Percentiles rank a stretch among this genome's conserved stretches.
These are phyloP conservation scores for Globisporangium okanoganense DNA, from an alignment of 352 stramenopile species.

Conservation along the genomic window DNA sequence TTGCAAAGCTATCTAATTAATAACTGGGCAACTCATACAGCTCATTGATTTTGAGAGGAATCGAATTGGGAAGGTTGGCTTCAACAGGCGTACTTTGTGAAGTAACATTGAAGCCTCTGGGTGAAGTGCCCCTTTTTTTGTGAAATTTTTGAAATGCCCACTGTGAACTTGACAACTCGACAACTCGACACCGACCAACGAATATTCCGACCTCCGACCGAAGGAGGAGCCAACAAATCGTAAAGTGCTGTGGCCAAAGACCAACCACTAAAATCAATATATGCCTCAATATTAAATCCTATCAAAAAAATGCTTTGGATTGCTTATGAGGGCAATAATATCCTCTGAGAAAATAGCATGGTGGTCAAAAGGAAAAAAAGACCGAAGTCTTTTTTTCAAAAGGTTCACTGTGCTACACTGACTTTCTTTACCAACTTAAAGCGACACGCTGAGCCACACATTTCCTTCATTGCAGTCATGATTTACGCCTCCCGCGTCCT, in stretches of 20 bases:
- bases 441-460: neutral
- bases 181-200: no score
- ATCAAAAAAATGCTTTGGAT: no score
- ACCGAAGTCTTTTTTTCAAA: no score
- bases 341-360: no score
- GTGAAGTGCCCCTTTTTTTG: neutral
- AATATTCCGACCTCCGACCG: neutral
- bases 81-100: neutral
- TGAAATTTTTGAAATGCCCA: neutral
- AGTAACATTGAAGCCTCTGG: neutral
- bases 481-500: neutral
- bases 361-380: no score
- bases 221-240: no score
- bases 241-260: no score
- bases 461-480: neutral
- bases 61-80: neutral
- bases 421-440: neutral
- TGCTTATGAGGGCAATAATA: no score
- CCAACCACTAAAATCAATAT: no score
- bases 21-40: no score
- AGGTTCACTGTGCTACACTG: neutral
- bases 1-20: no score
- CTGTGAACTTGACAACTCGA: neutral
- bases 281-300: no score
- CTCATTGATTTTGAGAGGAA: neutral